Base-by-base conservation (phyloP, 768 basidiomycete species). In the Chalciporus sphaerocephalus region DNA sequence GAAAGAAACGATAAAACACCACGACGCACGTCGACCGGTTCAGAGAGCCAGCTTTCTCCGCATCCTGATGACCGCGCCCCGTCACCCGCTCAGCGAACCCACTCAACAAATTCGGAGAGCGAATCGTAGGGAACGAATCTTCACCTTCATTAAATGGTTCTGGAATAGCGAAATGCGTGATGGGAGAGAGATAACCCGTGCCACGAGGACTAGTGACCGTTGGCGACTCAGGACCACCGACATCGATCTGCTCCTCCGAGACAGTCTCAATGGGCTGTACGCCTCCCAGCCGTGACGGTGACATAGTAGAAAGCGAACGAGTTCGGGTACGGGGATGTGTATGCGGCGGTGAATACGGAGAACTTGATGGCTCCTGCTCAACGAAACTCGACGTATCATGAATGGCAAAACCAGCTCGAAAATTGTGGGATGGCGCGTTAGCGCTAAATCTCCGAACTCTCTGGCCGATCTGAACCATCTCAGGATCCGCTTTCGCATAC, bases 151-250 rank as follows among this genome's bases (percentile, higher is more conserved):
- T 9, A 16, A 50, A 52, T 17, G 56, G 46, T 17, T 50, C 44
- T 1, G 47, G 43, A 25, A 61, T 23, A 11, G 43, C 32, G 23
- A 55, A 15, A 34, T 60, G 43, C 4, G 11, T 3, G 15, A 56
- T 53, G 33, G 59, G 57, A 9, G 59, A 56, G 18, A 62, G 57
- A 38, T 36, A 42, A 8, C 21, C 16, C 13, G 20, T 23, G 15
- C 7, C 1, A 16, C 21, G 47, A 35, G 51, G 44, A 28, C 41
- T 55, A 11, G 32, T 28, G 25, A 41, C 8, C 2, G 10, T 8
- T 6, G 24, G 22, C 18, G n/a, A 10, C 24, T 42, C 30, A n/a
- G 25, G 10, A 11, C 23, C 24, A 36, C 11, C 13, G 2, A 21
- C 37, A 35, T 27, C 32, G 3, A 22, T 47, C 25, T 27, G 42